Base-by-base conservation (phyloP, 495 filamentous ascomycete species). In the Pyrenula aspistea region DNA sequence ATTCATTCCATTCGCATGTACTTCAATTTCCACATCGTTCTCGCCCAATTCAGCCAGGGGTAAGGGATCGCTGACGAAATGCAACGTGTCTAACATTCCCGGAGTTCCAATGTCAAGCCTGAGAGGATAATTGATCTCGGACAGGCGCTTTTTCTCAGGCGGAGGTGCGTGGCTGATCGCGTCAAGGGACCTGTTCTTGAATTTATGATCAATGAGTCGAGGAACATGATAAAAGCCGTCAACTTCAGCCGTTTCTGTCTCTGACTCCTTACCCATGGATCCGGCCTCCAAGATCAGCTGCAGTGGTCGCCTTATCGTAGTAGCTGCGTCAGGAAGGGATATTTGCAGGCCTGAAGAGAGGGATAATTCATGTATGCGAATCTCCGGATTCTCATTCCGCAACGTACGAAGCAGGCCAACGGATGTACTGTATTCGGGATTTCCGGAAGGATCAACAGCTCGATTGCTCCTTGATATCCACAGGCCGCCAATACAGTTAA, bases 51-150 rank as follows among this genome's bases (percentile, higher is more conserved):
- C 89, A 54, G 78, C 97, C 55, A 96, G 97, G 75, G 96, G 96
- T 66, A 75, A 96, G 53, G 92, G 97, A 15, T 89, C 91, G 12
- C 88, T 89, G 20, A 99, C 97, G 82, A 96, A 95, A 75, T 89
- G 91, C 47, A 81, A 60, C 11, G 62, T 66, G 54, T 70, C 70
- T 2, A 75, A 59, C 8, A 65, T 59, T n/a, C 69, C 60, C 0
- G 61, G 61, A 0, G 54, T 58, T 1, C 60, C 63, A 25, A 65
- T 57, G 12, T 57, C 59, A 0, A 75, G 58, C 25, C 57, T 53
- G 60, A 56, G n/a, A 4, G 65, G 53, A 2, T 73, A 65, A 23
- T 63, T 60, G 2, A 62, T 51, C 22, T 70, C 61, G 0, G 62
- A 65, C 54, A 77, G 74, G 10, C 62, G 61, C 4, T 61, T 60